Conservation (phyloP, 2,329 filamentous ascomycete species). For the Byssochlamys sp. region DNA sequence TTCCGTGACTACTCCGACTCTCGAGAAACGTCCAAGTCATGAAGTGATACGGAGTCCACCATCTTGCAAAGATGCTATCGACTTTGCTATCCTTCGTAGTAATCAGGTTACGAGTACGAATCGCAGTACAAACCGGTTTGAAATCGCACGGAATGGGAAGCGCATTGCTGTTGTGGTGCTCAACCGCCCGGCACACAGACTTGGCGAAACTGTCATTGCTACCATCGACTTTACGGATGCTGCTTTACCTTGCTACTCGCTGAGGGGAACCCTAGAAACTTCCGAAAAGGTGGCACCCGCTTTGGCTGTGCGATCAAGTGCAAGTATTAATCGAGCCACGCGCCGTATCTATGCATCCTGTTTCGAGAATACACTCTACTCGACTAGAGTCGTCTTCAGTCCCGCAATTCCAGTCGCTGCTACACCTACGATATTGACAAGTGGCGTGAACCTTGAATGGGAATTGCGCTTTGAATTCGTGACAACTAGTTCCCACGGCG, state of each 20-base stretch:
- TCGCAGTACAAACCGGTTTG: slow-evolving; percentile 83
- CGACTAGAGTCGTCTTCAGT: slow-evolving; percentile 67
- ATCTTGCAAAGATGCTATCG: slow-evolving; percentile 74
- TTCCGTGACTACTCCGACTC: slow-evolving; percentile 60
- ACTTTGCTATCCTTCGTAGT: slow-evolving; percentile 77
- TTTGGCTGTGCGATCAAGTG: slow-evolving; percentile 72
- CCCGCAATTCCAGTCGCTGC: slow-evolving; percentile 73
- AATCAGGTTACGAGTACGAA: slow-evolving; percentile 58
- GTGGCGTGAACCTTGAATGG: slow-evolving; percentile 79
- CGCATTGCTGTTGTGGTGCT: slow-evolving; percentile 86
- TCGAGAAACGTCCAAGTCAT: slow-evolving; percentile 48
- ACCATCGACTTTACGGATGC: slow-evolving; percentile 73
- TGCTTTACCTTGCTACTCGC: slow-evolving; percentile 72
- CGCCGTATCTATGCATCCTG: slow-evolving; percentile 67
- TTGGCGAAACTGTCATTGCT: slow-evolving; percentile 78
- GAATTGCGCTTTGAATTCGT: slow-evolving; percentile 86
- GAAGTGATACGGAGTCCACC: slow-evolving; percentile 44
- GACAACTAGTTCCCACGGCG: slow-evolving; percentile 50
- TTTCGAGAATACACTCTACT: slow-evolving; percentile 74
- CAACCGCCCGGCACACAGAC: slow-evolving; percentile 73
- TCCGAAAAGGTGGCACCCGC: slow-evolving; percentile 70
- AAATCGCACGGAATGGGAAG: slow-evolving; percentile 84
- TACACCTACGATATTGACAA: slow-evolving; percentile 87
- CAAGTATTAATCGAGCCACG: slow-evolving; percentile 78
- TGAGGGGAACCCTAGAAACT: slow-evolving; percentile 77